phyloP scores from a whole-genome alignment of 192 early-diverging fungal species.

The Linnemannia schmuckeri region DNA sequence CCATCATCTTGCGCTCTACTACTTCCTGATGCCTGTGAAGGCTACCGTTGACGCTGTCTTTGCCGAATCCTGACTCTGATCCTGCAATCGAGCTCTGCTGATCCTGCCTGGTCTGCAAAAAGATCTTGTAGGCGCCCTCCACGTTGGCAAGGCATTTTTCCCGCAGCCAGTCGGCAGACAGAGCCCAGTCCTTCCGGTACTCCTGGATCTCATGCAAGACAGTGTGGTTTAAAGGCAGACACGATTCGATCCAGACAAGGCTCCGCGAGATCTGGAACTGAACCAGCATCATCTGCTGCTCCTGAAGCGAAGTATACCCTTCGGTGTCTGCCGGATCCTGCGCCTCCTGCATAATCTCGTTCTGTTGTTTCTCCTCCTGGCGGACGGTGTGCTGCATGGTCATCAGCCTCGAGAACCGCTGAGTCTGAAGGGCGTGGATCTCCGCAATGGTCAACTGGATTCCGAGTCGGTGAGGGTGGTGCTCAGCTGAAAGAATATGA shows the following conservation, averaged over 20 bases:
- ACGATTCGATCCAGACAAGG: conserved; percentile 49
- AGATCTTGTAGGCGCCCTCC: conserved; percentile 53
- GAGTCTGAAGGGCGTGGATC: conserved; percentile 45
- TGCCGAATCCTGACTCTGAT: not conserved
- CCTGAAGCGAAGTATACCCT: not conserved
- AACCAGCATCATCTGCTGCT: conserved; percentile 34
- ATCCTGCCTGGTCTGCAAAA: conserved; percentile 39
- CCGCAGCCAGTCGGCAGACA: conserved; percentile 52
- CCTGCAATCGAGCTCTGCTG: conserved; percentile 5
- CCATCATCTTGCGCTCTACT: conserved; percentile 58
- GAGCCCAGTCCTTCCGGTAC: conserved; percentile 50
- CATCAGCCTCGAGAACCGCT: conserved; percentile 39
- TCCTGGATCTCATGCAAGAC: conserved; percentile 54
- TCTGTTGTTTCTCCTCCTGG: not conserved
- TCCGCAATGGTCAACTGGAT: conserved; percentile 38
- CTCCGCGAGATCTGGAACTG: conserved; percentile 51
- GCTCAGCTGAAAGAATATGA: conserved; percentile 19
- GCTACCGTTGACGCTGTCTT: not conserved
- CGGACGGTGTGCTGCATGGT: conserved; percentile 19
- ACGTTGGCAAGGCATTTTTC: conserved; percentile 53
- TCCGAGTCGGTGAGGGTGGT: conserved; percentile 15
- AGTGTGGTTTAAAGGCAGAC: conserved; percentile 52
- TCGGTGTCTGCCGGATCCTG: not conserved
- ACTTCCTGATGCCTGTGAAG: conserved; percentile 32
- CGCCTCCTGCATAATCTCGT: not conserved